Percentiles rank a stretch among this genome's conserved stretches.
These are phyloP conservation scores for Corylus americana DNA, from an alignment of 306 rosid genomes.

Conservation along the genomic window DNA sequence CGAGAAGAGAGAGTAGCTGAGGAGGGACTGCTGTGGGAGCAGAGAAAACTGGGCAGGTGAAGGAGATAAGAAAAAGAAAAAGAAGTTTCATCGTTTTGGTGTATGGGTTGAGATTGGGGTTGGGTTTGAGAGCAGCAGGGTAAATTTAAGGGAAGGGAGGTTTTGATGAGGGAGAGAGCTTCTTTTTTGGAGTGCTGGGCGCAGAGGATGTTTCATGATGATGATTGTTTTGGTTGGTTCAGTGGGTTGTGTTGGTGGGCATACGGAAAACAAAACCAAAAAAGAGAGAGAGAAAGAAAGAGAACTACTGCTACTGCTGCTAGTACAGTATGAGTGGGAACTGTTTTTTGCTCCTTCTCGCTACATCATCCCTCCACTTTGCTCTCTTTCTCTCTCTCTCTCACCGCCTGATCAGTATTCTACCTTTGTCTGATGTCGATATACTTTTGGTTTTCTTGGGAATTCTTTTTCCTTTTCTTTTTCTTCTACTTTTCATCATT, in stretches of 20 bases:
- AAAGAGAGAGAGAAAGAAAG: slow-evolving; percentile 23
- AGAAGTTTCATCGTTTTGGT: slow-evolving; percentile 68
- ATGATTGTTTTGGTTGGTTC: slow-evolving; percentile 49
- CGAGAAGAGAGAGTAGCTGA: slow-evolving; percentile 62
- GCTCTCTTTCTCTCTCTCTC: slow-evolving; percentile 21
- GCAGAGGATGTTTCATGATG: slow-evolving; percentile 88
- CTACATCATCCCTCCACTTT: no score
- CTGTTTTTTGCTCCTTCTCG: slow-evolving; percentile 12
- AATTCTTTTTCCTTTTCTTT: slow-evolving; percentile 63
- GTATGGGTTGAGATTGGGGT: slow-evolving; percentile 9
- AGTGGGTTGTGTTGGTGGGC: slow-evolving; percentile 84
- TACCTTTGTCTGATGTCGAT: slow-evolving; percentile 76
- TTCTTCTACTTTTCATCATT: slow-evolving; percentile 95
- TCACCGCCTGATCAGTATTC: slow-evolving; percentile 32
- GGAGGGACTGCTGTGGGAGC: slow-evolving; percentile 39
- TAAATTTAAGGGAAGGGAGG: slow-evolving; percentile 71
- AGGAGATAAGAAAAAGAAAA: slow-evolving; percentile 37
- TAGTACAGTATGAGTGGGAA: not conserved
- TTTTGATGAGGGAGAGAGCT: slow-evolving; percentile 61
- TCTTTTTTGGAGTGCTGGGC: slow-evolving; percentile 90
- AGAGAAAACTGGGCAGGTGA: slow-evolving; percentile 37
- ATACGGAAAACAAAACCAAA: slow-evolving; percentile 24
- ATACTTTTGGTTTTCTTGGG: slow-evolving; percentile 69
- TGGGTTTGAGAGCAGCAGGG: slow-evolving; percentile 43
- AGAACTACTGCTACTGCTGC: slow-evolving; percentile 22